These are phyloP conservation scores for Inga laurina DNA, from an alignment of 306 rosid genomes.

Conservation along the genomic window DNA sequence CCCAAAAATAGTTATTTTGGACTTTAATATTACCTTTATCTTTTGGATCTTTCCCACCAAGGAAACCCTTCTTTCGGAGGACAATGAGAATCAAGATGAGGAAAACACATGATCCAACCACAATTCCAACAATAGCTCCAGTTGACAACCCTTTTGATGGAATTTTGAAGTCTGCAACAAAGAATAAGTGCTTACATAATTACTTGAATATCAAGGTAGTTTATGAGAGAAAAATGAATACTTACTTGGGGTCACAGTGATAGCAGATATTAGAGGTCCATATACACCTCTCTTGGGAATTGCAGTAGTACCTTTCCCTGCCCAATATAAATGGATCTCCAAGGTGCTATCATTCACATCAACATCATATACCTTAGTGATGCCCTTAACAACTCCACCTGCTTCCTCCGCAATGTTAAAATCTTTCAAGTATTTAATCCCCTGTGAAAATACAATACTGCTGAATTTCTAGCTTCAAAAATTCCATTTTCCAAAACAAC, in stretches of 20 bases:
- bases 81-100: neutral
- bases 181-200: neutral
- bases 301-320: conserved; percentile 51
- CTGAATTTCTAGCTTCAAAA: conserved; percentile 7
- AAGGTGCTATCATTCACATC: too few species aligned
- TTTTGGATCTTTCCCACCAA: conserved; percentile 46
- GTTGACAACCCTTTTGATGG: conserved; percentile 36
- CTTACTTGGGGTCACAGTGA: conserved; percentile 55
- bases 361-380: too few species aligned
- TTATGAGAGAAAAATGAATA: too few species aligned
- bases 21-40: conserved; percentile 51
- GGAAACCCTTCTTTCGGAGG: conserved; percentile 53
- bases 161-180: conserved; percentile 49
- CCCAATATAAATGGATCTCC: too few species aligned
- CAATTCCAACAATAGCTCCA: conserved; percentile 48
- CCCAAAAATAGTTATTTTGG: neutral
- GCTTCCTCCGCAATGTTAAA: too few species aligned
- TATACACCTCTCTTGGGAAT: conserved; percentile 70
- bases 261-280: conserved; percentile 87
- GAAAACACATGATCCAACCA: conserved; percentile 38
- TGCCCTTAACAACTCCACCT: too few species aligned
- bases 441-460: neutral
- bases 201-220: too few species aligned
- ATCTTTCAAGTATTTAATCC: too few species aligned
- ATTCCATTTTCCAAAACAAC: neutral